Conservation (phyloP, 1,284 basidiomycete genomes). For the Caloboletus firmus region DNA sequence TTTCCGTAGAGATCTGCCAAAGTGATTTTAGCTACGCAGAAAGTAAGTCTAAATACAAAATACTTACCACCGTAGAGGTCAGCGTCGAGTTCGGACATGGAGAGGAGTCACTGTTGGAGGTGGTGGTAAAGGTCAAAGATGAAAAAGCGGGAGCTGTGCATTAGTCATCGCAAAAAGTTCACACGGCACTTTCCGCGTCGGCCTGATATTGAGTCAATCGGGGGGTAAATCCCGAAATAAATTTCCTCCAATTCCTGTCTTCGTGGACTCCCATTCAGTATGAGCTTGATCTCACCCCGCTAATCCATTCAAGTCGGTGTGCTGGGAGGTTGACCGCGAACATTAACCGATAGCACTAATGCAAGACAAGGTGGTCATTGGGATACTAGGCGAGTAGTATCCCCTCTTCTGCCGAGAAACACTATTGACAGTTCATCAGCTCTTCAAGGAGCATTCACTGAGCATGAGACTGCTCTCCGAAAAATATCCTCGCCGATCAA, state of each 20-base stretch:
- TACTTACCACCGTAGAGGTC: constrained; percentile 77
- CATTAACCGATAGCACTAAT: constrained; percentile 8
- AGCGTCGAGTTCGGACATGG: constrained; percentile 74
- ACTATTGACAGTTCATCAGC: constrained; percentile 45
- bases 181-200: constrained; percentile 26
- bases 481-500: constrained; percentile 49
- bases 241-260: neutral
- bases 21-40: neutral
- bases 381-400: constrained; percentile 29
- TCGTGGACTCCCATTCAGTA: neutral
- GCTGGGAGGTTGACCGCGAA: neutral
- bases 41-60: too few species aligned
- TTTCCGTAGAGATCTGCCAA: constrained; percentile 73
- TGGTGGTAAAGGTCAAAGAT: constrained; percentile 38
- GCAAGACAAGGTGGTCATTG: constrained; percentile 23
- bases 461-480: constrained; percentile 77
- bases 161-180: constrained; percentile 33
- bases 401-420: neutral
- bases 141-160: constrained; percentile 21
- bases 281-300: neutral
- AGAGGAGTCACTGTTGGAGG: constrained; percentile 44
- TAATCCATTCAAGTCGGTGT: too few species aligned
- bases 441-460: constrained; percentile 91
- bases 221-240: neutral
- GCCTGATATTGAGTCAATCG: constrained; percentile 6